These are phyloP conservation scores for Mortierella sp. DNA, from an alignment of 371 early-diverging fungal species.

Conservation along the genomic window DNA sequence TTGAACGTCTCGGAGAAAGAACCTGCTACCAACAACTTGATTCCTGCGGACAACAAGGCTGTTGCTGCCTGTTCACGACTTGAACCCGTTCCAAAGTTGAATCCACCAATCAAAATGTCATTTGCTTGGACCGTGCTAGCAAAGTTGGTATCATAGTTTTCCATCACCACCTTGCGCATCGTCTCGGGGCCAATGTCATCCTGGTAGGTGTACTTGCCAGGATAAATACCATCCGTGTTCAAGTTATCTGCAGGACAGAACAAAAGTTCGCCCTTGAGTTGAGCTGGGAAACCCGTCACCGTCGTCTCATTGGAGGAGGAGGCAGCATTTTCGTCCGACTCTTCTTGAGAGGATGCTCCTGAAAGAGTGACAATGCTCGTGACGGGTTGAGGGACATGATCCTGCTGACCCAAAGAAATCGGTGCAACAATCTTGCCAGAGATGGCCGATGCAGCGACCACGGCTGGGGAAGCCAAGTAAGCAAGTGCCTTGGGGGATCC, in stretches of 20 bases:
- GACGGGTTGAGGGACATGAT: constrained; percentile 15
- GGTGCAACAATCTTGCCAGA: constrained; percentile 84
- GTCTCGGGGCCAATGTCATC: constrained; percentile 88
- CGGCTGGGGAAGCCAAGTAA: constrained; percentile 93
- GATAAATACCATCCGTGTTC: constrained; percentile 97
- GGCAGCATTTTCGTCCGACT: constrained; percentile 3
- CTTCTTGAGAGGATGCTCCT: constrained; percentile 14
- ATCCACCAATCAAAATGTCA: constrained; percentile 90
- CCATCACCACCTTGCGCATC: constrained; percentile 96
- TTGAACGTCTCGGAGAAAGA: constrained; percentile 96
- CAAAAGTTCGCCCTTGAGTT: constrained; percentile 81
- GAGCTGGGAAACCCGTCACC: constrained; percentile 78
- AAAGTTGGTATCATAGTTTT: constrained; percentile 95
- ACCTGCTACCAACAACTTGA: constrained; percentile 87
- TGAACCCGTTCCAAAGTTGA: constrained; percentile 97
- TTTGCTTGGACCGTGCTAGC: constrained; percentile 67
- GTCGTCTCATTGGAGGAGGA: constrained; percentile 33
- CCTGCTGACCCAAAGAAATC: constrained; percentile 25
- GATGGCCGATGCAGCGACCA: constrained; percentile 91
- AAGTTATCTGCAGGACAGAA: constrained; percentile 92
- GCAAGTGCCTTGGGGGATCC: constrained; percentile 91
- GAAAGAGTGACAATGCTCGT: constrained; percentile 21
- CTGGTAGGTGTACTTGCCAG: constrained; percentile 95
- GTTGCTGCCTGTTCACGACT: constrained; percentile 98
- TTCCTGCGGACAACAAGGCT: constrained; percentile 86